phyloP scores from a whole-genome alignment of 768 basidiomycete species.

The Calocera cornea region DNA sequence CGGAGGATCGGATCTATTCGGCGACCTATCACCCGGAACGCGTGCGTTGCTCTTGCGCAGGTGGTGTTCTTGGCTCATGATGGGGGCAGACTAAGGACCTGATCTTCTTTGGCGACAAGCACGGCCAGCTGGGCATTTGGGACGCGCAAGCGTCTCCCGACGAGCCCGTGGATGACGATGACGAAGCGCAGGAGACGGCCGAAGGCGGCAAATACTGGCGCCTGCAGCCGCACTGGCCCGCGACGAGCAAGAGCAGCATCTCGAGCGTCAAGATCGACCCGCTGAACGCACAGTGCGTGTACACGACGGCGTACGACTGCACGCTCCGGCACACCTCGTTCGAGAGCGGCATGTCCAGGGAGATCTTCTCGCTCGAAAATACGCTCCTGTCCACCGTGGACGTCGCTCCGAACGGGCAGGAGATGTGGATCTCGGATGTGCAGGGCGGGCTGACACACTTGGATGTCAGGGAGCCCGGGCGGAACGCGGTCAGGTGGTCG shows the following conservation, averaged over 20 bases:
- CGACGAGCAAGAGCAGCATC: slow-evolving; percentile 63
- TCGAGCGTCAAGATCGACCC: slow-evolving; percentile 69
- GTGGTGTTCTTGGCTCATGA: background rate
- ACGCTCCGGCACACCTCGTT: slow-evolving; percentile 63
- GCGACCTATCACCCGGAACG: slow-evolving; percentile 69
- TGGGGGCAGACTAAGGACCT: slow-evolving; percentile 45
- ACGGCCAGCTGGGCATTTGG: slow-evolving; percentile 75
- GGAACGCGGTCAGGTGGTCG: slow-evolving; percentile 26
- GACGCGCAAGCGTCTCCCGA: slow-evolving; percentile 60
- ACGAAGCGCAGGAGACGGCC: slow-evolving; percentile 28
- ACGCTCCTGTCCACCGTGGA: slow-evolving; percentile 59
- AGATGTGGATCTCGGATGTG: slow-evolving; percentile 75
- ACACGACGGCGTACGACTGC: slow-evolving; percentile 71
- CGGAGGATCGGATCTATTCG: slow-evolving; percentile 57
- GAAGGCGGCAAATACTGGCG: slow-evolving; percentile 71
- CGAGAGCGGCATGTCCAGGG: slow-evolving; percentile 52
- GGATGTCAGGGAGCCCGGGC: slow-evolving; percentile 48
- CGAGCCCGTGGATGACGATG: slow-evolving; percentile 47
- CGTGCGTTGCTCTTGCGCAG: slow-evolving; percentile 7
- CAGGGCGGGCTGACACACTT: slow-evolving; percentile 59
- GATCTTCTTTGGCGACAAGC: slow-evolving; percentile 82
- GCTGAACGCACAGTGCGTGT: slow-evolving; percentile 60
- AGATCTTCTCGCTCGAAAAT: slow-evolving; percentile 52
- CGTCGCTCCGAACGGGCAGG: slow-evolving; percentile 48
- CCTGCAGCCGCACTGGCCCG: slow-evolving; percentile 73